Conservation (phyloP, 768 basidiomycete species). For the Lactarius psammicola region DNA sequence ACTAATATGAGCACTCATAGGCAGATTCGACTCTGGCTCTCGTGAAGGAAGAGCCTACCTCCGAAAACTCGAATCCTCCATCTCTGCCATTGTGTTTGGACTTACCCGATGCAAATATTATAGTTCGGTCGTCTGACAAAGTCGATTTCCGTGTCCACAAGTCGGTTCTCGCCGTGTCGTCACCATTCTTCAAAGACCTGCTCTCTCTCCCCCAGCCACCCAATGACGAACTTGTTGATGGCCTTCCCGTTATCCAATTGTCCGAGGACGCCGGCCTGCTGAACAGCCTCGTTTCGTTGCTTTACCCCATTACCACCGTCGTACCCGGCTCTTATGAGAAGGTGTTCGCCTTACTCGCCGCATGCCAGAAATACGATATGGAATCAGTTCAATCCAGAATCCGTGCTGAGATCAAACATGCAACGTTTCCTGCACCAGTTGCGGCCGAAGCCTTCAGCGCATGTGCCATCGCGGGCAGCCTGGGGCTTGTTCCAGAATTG, state of each 20-base stretch:
- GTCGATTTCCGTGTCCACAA: neutral
- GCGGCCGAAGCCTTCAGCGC: neutral
- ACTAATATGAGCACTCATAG: neutral
- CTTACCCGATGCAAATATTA: neutral
- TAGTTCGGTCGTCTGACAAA: neutral
- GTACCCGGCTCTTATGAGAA: neutral
- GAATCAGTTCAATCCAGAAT: neutral
- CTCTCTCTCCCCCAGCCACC: neutral
- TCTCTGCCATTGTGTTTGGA: neutral
- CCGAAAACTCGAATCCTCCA: neutral
- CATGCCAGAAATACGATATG: neutral
- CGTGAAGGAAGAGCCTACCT: neutral
- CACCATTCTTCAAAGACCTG: conserved; percentile 5
- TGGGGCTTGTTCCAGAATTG: neutral
- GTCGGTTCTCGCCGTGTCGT: neutral
- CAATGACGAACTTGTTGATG: neutral
- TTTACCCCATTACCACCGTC: neutral
- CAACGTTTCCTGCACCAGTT: no score
- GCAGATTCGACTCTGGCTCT: neutral
- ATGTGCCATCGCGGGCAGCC: neutral
- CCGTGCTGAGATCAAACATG: neutral
- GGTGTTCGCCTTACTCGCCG: neutral
- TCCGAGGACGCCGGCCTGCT: neutral
- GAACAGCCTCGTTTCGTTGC: neutral
- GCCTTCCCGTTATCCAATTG: neutral